phyloP scores from a whole-genome alignment of 345 rosid genomes.

The Erodium maritimum region DNA sequence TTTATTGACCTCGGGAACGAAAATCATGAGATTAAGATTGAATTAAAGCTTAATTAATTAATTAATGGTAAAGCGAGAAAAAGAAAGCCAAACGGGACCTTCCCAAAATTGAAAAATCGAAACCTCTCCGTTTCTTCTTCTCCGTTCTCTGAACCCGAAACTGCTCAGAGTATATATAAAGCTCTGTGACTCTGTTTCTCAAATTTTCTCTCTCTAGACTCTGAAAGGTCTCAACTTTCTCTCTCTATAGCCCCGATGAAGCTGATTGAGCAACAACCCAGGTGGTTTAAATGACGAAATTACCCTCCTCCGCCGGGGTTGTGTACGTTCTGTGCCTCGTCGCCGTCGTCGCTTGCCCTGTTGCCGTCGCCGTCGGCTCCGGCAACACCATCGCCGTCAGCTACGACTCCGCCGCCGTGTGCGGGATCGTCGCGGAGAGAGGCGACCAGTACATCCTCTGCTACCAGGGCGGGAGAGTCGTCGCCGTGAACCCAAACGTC shows the following conservation, averaged over 20 bases:
- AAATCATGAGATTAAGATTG: too few relatives aligned
- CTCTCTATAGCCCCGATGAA: slow-evolving; percentile 31
- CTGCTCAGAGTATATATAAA: neutral
- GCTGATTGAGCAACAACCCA: slow-evolving; percentile 16
- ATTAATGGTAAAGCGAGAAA: too few relatives aligned
- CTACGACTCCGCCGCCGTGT: slow-evolving; percentile 48
- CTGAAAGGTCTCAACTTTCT: neutral
- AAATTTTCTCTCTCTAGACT: slow-evolving; percentile 11
- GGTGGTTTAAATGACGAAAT: slow-evolving; percentile 38
- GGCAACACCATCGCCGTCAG: slow-evolving; percentile 57
- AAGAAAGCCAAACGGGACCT: too few relatives aligned
- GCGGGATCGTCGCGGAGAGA: slow-evolving; percentile 41
- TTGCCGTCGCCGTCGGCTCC: slow-evolving; percentile 39
- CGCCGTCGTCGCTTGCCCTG: slow-evolving; percentile 9
- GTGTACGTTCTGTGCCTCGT: neutral
- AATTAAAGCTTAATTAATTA: too few relatives aligned
- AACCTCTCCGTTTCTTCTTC: neutral
- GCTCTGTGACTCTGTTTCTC: slow-evolving; percentile 3
- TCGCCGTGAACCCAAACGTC: slow-evolving; percentile 30
- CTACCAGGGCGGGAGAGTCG: slow-evolving; percentile 17
- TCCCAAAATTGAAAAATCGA: too few relatives aligned
- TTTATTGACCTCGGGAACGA: too few relatives aligned
- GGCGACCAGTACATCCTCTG: slow-evolving; percentile 35
- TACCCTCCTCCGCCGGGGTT: neutral
- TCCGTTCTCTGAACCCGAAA: slow-evolving; percentile 7